Evolutionary conservation across 768 basidiomycete genomes (phyloP), one percentile per base, ranked within the genome.

Genomic region (Xerocomellus intermedius): DNA sequence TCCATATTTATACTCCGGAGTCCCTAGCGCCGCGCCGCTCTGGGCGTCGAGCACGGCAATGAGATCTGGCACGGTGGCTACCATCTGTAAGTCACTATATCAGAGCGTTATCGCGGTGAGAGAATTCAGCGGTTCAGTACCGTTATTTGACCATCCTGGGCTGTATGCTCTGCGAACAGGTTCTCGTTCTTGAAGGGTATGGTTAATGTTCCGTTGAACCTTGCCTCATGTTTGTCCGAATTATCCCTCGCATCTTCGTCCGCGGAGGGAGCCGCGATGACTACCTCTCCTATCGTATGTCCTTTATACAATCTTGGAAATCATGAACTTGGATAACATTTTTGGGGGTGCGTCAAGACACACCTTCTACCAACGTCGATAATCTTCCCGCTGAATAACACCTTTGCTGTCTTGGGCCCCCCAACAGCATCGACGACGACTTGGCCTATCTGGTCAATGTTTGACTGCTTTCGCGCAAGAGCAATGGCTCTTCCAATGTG

Each of bases 141-240:
- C 58, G 52, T 62, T n/a, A 22, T 57, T 38, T 54, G 54, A 16
- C 63, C 71, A 57, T 75, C 68, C 41, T 64, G 55, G 46, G 63
- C 42, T 19, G 73, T 69, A 50, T 76, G 59, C 56, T 78, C 77
- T 8, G 80, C 82, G 38, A 75, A 78, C 16, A 84, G 63, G 66
- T 84, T 83, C 61, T 84, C 84, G 62, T 84, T 84, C 69, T 84
- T 81, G 73, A 85, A 85, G 13, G 83, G 82, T 54, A 85, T 79
- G 12, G 74, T 59, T 48, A 85, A 64, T 4, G 66, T 70, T 39
- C 69, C 67, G 14, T 64, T 44, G 42, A 67, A 66, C 48, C 68
- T 71, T 14, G 42, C 56, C 37, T 55, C 52, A 36, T 57, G 46
- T 28, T 33, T 42, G 50, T 60, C 48, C 8, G 50, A 14, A 45